Conservation (phyloP, 2,329 filamentous ascomycete genomes). For the Tricladium varicosporioides region DNA sequence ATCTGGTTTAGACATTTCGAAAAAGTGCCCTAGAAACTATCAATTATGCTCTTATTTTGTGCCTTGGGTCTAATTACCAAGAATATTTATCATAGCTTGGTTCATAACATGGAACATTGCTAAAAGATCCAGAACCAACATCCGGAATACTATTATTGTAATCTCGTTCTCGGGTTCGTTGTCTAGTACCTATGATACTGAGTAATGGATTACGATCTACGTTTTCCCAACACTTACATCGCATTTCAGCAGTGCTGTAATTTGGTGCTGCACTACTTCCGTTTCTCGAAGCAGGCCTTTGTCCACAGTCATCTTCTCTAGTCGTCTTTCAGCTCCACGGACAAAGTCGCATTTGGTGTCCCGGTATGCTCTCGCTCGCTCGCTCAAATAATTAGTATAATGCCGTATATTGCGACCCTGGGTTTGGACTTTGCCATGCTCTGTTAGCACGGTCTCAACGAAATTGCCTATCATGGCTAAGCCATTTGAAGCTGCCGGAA, state of each 20-base stretch:
- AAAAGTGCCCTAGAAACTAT: slow-evolving; percentile 74
- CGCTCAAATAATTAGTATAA: slow-evolving; percentile 83
- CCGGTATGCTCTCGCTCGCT: slow-evolving; percentile 77
- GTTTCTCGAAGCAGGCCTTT: slow-evolving; percentile 92
- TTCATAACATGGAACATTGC: slow-evolving; percentile 94
- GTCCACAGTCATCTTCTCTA: slow-evolving; percentile 84
- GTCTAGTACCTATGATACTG: slow-evolving; percentile 66
- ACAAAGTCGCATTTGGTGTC: slow-evolving; percentile 91
- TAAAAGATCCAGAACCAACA: slow-evolving; percentile 86
- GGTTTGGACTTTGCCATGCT: slow-evolving; percentile 67
- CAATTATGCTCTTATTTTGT: not conserved
- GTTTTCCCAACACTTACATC: slow-evolving; percentile 58
- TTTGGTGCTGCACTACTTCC: slow-evolving; percentile 84
- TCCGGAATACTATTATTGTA: slow-evolving; percentile 85
- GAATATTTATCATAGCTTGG: slow-evolving; percentile 93
- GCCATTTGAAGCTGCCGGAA: slow-evolving; percentile 6
- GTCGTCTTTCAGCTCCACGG: slow-evolving; percentile 72
- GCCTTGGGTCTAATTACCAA: slow-evolving; percentile 57
- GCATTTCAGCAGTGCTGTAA: slow-evolving; percentile 81
- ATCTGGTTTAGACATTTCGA: slow-evolving; percentile 94
- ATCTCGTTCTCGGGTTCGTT: slow-evolving; percentile 95
- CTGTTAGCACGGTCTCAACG: slow-evolving; percentile 37
- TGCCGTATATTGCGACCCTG: slow-evolving; percentile 93
- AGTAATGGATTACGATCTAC: too few relatives aligned
- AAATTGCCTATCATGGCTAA: slow-evolving; percentile 21